Conservation (phyloP, 345 rosid genomes). For the Eucalyptus sp. region DNA sequence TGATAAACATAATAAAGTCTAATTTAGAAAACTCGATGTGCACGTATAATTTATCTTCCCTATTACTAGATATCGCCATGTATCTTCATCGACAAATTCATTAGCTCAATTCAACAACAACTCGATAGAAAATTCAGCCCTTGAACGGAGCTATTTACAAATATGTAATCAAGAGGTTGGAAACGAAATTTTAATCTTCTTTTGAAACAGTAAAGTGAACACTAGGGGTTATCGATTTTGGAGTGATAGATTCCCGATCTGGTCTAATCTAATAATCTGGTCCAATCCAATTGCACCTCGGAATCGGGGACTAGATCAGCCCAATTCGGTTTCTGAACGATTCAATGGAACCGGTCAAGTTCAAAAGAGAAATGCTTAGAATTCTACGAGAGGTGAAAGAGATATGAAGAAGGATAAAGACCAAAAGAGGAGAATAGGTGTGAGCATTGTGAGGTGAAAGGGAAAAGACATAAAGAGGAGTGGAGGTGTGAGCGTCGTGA, state of each 20-base stretch:
- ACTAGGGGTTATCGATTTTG: not conserved
- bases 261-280: too few relatives aligned
- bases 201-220: not conserved
- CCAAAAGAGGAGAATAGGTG: too few relatives aligned
- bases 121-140: not conserved
- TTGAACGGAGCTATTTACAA: not conserved
- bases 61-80: rapidly evolving
- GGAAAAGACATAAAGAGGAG: too few relatives aligned
- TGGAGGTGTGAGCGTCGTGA: too few relatives aligned
- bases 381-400: too few relatives aligned
- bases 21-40: not conserved
- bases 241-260: too few relatives aligned
- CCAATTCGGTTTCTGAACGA: too few relatives aligned
- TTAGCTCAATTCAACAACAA: not conserved
- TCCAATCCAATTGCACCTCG: too few relatives aligned
- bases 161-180: rapidly evolving
- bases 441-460: too few relatives aligned
- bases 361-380: too few relatives aligned
- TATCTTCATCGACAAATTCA: not conserved
- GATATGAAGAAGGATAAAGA: too few relatives aligned
- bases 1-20: not conserved
- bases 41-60: not conserved
- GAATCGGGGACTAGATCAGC: rapidly evolving
- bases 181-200: not conserved
- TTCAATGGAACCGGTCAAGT: too few relatives aligned